Evolutionary conservation across 2,329 filamentous ascomycete species (phyloP), one percentile per base, ranked within the genome.

Genomic region (Scortechinia acanthostroma): DNA sequence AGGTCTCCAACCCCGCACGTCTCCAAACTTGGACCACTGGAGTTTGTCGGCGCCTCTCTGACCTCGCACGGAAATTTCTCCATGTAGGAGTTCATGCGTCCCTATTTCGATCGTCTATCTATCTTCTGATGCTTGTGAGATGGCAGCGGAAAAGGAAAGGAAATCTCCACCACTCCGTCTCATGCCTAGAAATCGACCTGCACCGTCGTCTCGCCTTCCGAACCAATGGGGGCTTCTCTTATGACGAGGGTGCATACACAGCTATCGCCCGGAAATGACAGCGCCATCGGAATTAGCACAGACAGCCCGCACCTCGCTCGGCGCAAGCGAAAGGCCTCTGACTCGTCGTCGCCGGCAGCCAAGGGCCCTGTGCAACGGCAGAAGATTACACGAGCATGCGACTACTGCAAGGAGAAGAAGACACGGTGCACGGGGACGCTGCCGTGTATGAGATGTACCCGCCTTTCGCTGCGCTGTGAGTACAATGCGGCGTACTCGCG

Each of bases 371-470:
- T 17, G 35, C 35, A 30, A 30, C 25, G 35, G 19, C 50, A 58
- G 25, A 68, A 65, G 49, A 60, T 64, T 3, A 63, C 56, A 43
- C 53, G 60, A n/a, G 63, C 63, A 4, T 66, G 64, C 45, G 63
- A 66, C 47, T 52, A 55, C 22, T 66, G 63, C 54, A 66, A 66
- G 50, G 42, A 52, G n/a, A 58, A 59, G 35, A 66, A 66, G 46
- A 51, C 59, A 5, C 60, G 58, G 52, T 66, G 64, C 48, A 63
- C 55, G 5, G 64, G 64, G 0, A 64, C 58, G 1, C 45, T 61
- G 17, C 64, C 64, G 2, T 66, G 64, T 46, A 47, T 54, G 1
- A 51, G 53, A 1, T 66, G 63, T 37, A 51, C 51, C 1, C 55
- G 53, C 40, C 59, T 54, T 28, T 45, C 46, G 1, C 45, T 60